Evolutionary conservation across 352 stramenopile species (phyloP), one percentile per base, ranked within the genome.

Genomic region (Nothophytophthora sp.): DNA sequence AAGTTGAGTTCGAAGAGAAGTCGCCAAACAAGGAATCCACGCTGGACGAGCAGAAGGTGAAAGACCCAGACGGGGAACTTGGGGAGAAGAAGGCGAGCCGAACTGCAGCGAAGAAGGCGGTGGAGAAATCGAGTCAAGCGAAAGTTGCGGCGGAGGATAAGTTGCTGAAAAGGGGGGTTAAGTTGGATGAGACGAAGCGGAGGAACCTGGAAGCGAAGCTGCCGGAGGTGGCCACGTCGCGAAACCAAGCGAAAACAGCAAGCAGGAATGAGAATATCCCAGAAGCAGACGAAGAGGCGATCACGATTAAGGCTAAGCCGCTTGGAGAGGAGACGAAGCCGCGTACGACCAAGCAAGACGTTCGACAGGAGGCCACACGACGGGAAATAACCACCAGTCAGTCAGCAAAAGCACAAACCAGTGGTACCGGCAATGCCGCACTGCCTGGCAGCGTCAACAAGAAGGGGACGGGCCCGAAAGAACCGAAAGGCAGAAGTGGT

Each of bases 401-500:
- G 30, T 11, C 7, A 13, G 35, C 38, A 25, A 37, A 51, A 29
- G 32, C 29, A 10, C 27, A 37, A 36, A 37, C 24, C 36, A 22
- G 52, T 43, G 9, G 22, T 18, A 18, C 12, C 18, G 15, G 20
- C 36, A 27, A 46, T 52, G 25, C 32, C 24, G 28, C 37, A 9
- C 35, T 54, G 24, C 3, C 49, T 7, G 24, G 41, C 35, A 32
- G 19, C 11, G 22, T 12, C 22, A 37, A 12, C 37, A 63, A 56
- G 41, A 66, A 52, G 29, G 34, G 32, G 6, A 58, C 58, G 24
- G 24, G 5, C 27, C 49, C 54, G 12, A 42, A 42, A 27, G 60
- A 53, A 22, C 48, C 28, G 24, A 60, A 60, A 7, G 19, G n/a
- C 19, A 15, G 33, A 55, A 24, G 22, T 5, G 46, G 28, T 27